Base-by-base conservation (phyloP, 2,329 filamentous ascomycete species). In the Botrytis fragariae region DNA sequence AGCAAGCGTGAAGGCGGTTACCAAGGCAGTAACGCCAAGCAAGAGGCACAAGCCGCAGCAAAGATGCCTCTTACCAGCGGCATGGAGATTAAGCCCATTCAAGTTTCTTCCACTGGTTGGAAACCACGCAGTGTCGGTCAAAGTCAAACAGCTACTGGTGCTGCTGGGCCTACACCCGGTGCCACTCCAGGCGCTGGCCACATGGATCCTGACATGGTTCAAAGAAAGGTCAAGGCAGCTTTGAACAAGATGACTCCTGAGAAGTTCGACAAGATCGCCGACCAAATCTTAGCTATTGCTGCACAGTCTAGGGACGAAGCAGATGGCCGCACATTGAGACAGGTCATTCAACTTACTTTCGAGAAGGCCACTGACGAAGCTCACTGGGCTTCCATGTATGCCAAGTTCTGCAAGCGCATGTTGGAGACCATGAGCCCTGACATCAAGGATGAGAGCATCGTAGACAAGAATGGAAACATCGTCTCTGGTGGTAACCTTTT, bases 221-320 rank as follows among this genome's bases (percentile, higher is more conserved):
- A 99, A 86, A 92, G 95, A 79, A 99, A 99, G 91, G 96, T 99
- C 82, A 99, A 99, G 91, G 92, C 94, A 76, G 93, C 93, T 75
- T 87, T 99, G 80, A 99, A 99, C 90, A 99, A 99, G 92, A 98
- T 99, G 96, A 98, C 96, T 0, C 96, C 96, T 0, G 96, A 99
- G 85, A 99, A 98, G 82, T 99, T 99, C 80, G 95, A 97, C 82
- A 94, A 92, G 85, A 97, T 99, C 78, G 90, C 96, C 10, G 93
- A 95, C 75, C 94, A 98, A 83, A 97, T 99, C 75, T 88, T 99
- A 44, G 87, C 90, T 71, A 99, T 99, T 82, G 94, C 95, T 42
- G 92, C 90, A 35, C 96, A 99, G 82, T 98, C 95, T 71, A 97
- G 97, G 88, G 92, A 97, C 79, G 96, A 99, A 85, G 89, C 89